Evolutionary conservation across 441 rosid species (phyloP).

Genomic region (Euphorbia celastroides): DNA sequence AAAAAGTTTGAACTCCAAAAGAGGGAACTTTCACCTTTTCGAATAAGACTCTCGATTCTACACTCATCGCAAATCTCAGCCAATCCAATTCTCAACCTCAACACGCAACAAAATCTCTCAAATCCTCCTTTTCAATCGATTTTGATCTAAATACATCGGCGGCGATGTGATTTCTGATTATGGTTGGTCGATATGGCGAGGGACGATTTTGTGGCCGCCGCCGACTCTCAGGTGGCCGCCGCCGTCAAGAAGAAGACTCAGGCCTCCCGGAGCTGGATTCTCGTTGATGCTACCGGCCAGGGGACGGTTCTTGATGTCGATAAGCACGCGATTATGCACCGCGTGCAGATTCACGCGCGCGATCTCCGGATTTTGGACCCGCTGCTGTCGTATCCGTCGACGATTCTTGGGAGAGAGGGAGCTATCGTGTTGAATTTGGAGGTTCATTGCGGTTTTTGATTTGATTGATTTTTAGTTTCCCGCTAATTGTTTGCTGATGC

Average conservation of each 20-base stretch:
- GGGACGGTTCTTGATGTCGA: slow-evolving; percentile 57
- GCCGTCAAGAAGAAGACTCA: slow-evolving; percentile 55
- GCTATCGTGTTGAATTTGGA: slow-evolving; percentile 95
- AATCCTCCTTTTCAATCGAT: background rate
- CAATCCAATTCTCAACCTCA: background rate
- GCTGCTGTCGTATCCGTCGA: slow-evolving; percentile 80
- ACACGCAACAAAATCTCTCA: background rate
- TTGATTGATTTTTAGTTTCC: background rate
- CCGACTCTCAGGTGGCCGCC: slow-evolving; percentile 50
- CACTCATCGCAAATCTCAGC: background rate
- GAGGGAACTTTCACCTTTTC: background rate
- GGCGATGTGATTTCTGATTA: slow-evolving; percentile 24
- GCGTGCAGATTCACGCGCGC: slow-evolving; percentile 96
- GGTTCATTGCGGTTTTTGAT: slow-evolving; percentile 27
- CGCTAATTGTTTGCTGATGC: background rate
- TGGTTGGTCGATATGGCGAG: slow-evolving; percentile 49
- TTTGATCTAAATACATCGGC: background rate
- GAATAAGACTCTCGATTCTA: background rate
- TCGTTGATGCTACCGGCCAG: slow-evolving; percentile 49
- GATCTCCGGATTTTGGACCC: slow-evolving; percentile 97
- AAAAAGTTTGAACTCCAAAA: background rate
- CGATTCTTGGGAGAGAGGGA: slow-evolving; percentile 89
- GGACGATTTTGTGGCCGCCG: slow-evolving; percentile 61
- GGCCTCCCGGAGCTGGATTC: slow-evolving; percentile 64
- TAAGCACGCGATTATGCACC: slow-evolving; percentile 89